Evolutionary conservation across 2,329 filamentous ascomycete genomes (phyloP), one percentile per base, ranked within the genome.

Genomic region (Neofusicoccum kwambonambiense): DNA sequence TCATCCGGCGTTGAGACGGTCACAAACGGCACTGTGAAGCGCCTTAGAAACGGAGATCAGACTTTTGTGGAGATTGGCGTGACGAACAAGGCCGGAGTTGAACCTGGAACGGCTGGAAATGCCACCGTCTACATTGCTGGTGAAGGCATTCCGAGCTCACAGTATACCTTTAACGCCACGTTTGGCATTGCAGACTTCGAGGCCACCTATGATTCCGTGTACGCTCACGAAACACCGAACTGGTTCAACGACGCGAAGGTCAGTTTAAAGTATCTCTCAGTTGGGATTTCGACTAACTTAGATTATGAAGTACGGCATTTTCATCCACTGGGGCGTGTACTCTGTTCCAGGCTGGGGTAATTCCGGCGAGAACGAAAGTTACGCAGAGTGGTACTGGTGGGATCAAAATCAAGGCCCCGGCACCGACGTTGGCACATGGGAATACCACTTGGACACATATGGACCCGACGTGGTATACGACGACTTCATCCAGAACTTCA

Each of bases 321-420:
- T 88, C 69, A 84, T 87, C 44, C 85, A 87, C 66, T 87, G 85
- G 83, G 85, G 85, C 0, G 75, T 81, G 0, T 87, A 86, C 67
- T 73, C 83, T 0, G 84, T 86, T 0, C 82, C 85, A 0, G 84
- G 81, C 4, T 87, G 84, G 83, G 85, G 85, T 1, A 79, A 80
- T 44, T 67, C 68, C 2, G 70, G 71, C 6, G 66, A 73, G 3
- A 76, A 79, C 54, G 80, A 80, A 67, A 71, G 67, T 35, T 80
- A 77, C 65, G 74, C 77, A 0, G 77, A 79, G 68, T 79, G 77
- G 77, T 75, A 66, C 19, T 64, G 62, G 50, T 85, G 80, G 78
- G 80, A 82, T 52, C 77, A 75, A 37, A 79, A 79, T 22, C 75
- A 80, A 31, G 74, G 79, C 39, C 78, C 80, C 47, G 75, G 76